These are phyloP conservation scores for Conticribra weissflogii DNA, from an alignment of 108 stramenopile genomes.

Conservation along the genomic window DNA sequence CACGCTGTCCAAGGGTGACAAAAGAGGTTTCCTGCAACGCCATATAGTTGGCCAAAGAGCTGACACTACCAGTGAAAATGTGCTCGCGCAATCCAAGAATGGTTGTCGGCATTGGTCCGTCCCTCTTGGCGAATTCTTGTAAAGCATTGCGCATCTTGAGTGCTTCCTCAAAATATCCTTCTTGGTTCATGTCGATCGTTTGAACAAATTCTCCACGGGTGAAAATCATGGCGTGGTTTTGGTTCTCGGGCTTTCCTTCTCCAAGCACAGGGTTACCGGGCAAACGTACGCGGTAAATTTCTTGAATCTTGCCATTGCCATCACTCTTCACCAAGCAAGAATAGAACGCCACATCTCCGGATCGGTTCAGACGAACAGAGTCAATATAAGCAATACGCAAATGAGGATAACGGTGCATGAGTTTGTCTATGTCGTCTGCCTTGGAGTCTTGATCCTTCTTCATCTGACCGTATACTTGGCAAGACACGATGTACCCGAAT, in stretches of 20 bases:
- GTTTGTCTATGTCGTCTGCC: slow-evolving; percentile 95
- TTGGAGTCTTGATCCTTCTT: slow-evolving; percentile 94
- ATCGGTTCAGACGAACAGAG: slow-evolving; percentile 82
- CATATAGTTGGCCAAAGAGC: slow-evolving; percentile 98
- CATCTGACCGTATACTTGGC: slow-evolving; percentile 97
- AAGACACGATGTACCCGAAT: slow-evolving; percentile 97
- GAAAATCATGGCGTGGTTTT: slow-evolving; percentile 99
- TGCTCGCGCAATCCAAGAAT: slow-evolving; percentile 98
- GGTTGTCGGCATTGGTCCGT: slow-evolving; percentile 89
- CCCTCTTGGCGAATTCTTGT: slow-evolving; percentile 93
- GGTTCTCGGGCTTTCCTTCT: slow-evolving; percentile 99
- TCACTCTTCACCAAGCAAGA: slow-evolving; percentile 94
- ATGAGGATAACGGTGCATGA: slow-evolving; percentile 94
- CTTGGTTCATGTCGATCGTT: slow-evolving; percentile 99
- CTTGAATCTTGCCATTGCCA: slow-evolving; percentile 80
- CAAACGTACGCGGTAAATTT: slow-evolving; percentile 94
- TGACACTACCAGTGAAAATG: slow-evolving; percentile 98
- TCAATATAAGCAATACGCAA: slow-evolving; percentile 98
- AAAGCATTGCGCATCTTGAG: slow-evolving; percentile 97
- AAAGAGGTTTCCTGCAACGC: slow-evolving; percentile 97
- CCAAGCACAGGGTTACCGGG: slow-evolving; percentile 97
- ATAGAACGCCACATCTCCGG: slow-evolving; percentile 83
- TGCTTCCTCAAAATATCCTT: slow-evolving; percentile 98
- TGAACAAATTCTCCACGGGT: slow-evolving; percentile 95
- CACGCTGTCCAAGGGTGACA: slow-evolving; percentile 96